phyloP scores from a whole-genome alignment of 2,329 filamentous ascomycete genomes.

The Mollisia scopiformis region DNA sequence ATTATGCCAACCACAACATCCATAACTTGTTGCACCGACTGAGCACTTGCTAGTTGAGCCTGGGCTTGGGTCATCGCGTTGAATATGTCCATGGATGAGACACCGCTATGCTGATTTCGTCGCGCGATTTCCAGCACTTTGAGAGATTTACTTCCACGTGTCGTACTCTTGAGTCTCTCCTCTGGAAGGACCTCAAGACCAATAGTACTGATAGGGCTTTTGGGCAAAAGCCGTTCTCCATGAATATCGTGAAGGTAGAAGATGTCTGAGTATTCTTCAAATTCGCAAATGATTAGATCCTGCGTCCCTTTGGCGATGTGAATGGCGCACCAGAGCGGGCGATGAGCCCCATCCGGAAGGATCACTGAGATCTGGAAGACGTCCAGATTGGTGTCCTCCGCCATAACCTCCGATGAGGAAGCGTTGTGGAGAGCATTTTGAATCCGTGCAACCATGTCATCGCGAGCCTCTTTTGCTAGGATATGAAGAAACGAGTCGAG shows the following conservation, averaged over 20 bases:
- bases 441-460: slow-evolving; percentile 27
- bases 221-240: slow-evolving; percentile 15
- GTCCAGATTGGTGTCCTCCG: slow-evolving; percentile 25
- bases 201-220: slow-evolving; percentile 10
- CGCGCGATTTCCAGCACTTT: slow-evolving; percentile 24
- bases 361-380: slow-evolving; percentile 22
- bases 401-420: neutral
- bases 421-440: slow-evolving; percentile 20
- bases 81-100: slow-evolving; percentile 31
- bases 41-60: slow-evolving; percentile 20
- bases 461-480: slow-evolving; percentile 16
- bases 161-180: slow-evolving; percentile 27
- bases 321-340: slow-evolving; percentile 30
- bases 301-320: slow-evolving; percentile 22
- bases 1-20: slow-evolving; percentile 30
- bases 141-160: slow-evolving; percentile 23
- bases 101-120: slow-evolving; percentile 18
- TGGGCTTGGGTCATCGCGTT: slow-evolving; percentile 29
- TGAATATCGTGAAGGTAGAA: slow-evolving; percentile 24
- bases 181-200: slow-evolving; percentile 22
- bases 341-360: slow-evolving; percentile 17
- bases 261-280: slow-evolving; percentile 28
- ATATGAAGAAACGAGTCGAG: slow-evolving; percentile 28
- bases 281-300: slow-evolving; percentile 29
- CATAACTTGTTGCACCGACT: slow-evolving; percentile 20